Percentiles rank a stretch among this genome's conserved stretches.
Evolutionary conservation across 2,329 filamentous ascomycete genomes (phyloP).

Genomic region (Clonostachys sp.): DNA sequence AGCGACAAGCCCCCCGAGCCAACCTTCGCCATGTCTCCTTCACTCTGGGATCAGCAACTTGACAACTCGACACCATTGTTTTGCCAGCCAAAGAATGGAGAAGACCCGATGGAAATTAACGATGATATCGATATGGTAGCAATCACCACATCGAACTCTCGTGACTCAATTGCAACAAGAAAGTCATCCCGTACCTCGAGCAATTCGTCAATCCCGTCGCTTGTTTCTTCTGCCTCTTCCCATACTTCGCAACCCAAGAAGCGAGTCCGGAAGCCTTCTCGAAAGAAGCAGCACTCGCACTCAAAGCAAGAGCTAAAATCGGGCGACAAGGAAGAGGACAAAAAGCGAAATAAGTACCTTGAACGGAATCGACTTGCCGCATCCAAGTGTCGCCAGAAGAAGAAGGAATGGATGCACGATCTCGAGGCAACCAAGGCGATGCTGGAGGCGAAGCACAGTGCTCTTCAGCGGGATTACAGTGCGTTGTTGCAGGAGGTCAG

Average conservation of each 20-base stretch:
- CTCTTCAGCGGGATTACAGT: slow-evolving; percentile 36
- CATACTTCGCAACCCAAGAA: neutral
- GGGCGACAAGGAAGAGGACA: slow-evolving; percentile 19
- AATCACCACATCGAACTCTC: slow-evolving; percentile 4
- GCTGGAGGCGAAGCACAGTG: slow-evolving; percentile 36
- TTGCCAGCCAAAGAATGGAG: too few relatives aligned
- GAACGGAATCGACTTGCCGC: slow-evolving; percentile 70
- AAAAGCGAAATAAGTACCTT: slow-evolving; percentile 52
- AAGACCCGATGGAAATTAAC: neutral
- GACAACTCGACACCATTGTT: neutral
- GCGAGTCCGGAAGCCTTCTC: neutral
- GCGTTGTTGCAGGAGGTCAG: slow-evolving; percentile 36
- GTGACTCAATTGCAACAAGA: slow-evolving; percentile 4
- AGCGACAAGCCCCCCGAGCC: slow-evolving; percentile 1
- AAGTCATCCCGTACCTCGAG: slow-evolving; percentile 9
- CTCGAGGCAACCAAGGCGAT: slow-evolving; percentile 38
- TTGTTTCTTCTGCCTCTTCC: slow-evolving; percentile 1
- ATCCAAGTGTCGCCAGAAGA: slow-evolving; percentile 69
- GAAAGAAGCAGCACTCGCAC: neutral
- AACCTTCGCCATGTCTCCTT: slow-evolving; percentile 1
- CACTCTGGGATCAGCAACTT: neutral
- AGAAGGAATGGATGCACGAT: slow-evolving; percentile 47
- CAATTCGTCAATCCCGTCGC: slow-evolving; percentile 3
- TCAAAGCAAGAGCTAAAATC: neutral
- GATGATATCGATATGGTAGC: neutral